Evolutionary conservation across 1,139 yeast species (phyloP), one percentile per base, ranked within the genome.

Genomic region (Yamadazyma triangularis): DNA sequence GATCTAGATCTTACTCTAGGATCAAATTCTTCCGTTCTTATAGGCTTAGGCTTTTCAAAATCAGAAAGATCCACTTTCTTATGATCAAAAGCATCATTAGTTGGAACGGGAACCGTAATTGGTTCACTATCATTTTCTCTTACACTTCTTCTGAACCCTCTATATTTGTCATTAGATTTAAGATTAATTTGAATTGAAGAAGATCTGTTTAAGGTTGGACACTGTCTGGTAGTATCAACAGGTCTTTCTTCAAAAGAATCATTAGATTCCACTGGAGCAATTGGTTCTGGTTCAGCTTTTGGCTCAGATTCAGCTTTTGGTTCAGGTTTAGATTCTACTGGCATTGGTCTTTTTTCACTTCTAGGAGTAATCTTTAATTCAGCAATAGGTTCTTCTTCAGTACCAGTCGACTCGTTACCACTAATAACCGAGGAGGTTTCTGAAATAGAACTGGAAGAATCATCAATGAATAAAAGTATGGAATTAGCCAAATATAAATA

Each of bases 61-160:
- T 10, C 26, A 14, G 26, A 18, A 7, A 18, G 9, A 18, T 18
- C 20, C 6, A 18, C 20, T 18, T 44, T 50, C 11, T 41, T 74
- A 3, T 34, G 53, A 0, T 58, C 56, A 8, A 61, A 64, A 14
- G 50, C 86, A 2, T 70, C 79, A 1, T 50, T 83, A 7, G 87
- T 91, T 12, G 96, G 96, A 0, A 85, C 82, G 75, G 75, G 86
- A 2, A 80, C 82, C 52, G 86, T 88, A 9, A 73, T 73, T 27
- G 94, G 95, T 0, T 77, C 85, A 2, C 96, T 96, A 1, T 88
- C 88, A 1, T 95, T 95, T 1, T 24, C 26, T 13, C 13, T 24
- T 43, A 12, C 51, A 32, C 59, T 56, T 52, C 73, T 60, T 56
- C 74, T 64, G 49, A 68, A 68, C 1, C 73, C 73, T 38, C 50